Base-by-base conservation (phyloP, 148 eudicot genomes). In the Polygonum aviculare region DNA sequence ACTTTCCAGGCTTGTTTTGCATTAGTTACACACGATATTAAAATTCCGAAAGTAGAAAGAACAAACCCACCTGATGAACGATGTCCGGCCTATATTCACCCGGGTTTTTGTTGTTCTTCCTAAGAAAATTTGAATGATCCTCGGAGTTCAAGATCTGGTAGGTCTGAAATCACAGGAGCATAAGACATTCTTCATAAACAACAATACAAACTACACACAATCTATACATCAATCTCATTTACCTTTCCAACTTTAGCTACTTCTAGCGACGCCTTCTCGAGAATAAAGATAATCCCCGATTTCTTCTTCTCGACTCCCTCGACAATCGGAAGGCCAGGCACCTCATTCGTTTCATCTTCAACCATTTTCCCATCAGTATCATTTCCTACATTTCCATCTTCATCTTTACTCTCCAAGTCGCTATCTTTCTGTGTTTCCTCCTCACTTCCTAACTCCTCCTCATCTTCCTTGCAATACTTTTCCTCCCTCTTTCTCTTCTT, bases 191-290 rank as follows among this genome's bases (percentile, higher is more conserved):
- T 63, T 36, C 19, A 15, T 38, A 15, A 33, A 67, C 11, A 12
- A 14, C 41, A 19, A 67, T 16, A 67, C 45, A 67, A 67, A 35
- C 38, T 65, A 33, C 19, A 38, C 14, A 60, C 31, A 67, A 65
- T 31, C 15, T 5, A 19, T 26, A 26, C 31, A 26, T 31, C 44
- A 67, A 38, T 16, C 44, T 41, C 12, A 79, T 79, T 74, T 69
- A 92, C 98, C 98, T 92, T 95, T 62, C 98, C 98, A 67, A 95
- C 96, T 86, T 94, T 95, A 57, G 91, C 98, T 69, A 95, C 92
- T 80, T 95, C 98, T 72, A 92, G 70, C 45, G 96, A 89, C 57
- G 98, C 97, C 80, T 80, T 92, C 80, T 92, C 96, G 70, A 95
- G 92, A 76, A 95, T 74, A 78, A 95, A 94, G 77, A 90, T 83